phyloP scores from a whole-genome alignment of 2,329 filamentous ascomycete genomes.

The Albophoma yamanashiensis region DNA sequence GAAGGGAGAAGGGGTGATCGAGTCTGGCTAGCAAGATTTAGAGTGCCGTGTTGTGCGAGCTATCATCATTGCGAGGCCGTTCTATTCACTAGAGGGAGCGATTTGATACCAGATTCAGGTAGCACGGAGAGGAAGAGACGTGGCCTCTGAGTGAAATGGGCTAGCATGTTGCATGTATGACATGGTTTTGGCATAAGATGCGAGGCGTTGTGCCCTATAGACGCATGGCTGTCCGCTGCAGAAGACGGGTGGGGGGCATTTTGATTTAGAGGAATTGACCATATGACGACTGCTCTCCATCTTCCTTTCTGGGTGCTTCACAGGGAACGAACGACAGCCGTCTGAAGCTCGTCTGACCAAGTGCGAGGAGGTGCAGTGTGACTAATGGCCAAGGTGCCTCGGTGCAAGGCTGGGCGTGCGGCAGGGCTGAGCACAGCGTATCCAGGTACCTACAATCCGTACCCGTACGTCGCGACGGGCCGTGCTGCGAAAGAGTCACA shows the following conservation, averaged over 20 bases:
- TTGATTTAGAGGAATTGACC: not conserved
- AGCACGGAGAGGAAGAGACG: not conserved
- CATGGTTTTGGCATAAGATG: not conserved
- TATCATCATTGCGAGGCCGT: not conserved
- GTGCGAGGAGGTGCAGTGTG: not conserved
- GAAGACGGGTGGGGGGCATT: not conserved
- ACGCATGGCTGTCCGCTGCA: not conserved
- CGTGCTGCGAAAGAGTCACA: not conserved
- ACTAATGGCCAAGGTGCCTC: not conserved
- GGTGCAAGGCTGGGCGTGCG: not conserved
- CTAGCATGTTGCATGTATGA: not conserved
- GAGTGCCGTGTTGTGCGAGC: not conserved
- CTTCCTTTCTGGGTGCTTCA: not conserved
- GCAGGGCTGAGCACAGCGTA: not conserved
- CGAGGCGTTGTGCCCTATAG: not conserved
- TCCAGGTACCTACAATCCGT: no score
- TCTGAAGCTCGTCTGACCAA: no score
- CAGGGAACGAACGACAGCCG: no score
- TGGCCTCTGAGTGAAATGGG: not conserved
- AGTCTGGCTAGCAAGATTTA: not conserved
- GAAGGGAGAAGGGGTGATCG: not conserved
- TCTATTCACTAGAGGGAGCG: not conserved
- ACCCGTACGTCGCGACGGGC: not conserved
- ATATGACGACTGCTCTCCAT: not conserved
- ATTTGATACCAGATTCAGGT: not conserved